phyloP scores from a whole-genome alignment of 192 early-diverging fungal species.

The Coemansia sp. region DNA sequence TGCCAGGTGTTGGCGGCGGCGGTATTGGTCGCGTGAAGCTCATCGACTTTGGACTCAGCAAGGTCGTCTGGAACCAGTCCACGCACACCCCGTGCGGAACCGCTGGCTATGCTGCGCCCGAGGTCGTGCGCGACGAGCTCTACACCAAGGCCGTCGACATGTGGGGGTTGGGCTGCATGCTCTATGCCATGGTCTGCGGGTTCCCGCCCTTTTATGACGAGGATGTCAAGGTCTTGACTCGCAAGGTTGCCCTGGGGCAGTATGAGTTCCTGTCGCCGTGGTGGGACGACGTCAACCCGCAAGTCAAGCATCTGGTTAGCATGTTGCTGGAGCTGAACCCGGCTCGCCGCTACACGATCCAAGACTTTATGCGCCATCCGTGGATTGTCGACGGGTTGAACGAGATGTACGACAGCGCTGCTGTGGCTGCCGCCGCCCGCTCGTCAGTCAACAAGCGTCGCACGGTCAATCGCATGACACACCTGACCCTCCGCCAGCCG shows the following conservation, averaged over 20 bases:
- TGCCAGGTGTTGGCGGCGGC: conserved; percentile 71
- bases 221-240: conserved; percentile 69
- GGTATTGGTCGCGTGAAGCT: conserved; percentile 83
- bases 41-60: conserved; percentile 88
- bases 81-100: conserved; percentile 92
- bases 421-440: conserved; percentile 34
- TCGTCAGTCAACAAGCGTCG: conserved; percentile 44
- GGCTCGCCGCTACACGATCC: conserved; percentile 69
- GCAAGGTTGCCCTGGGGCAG: conserved; percentile 82
- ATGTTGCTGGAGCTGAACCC: conserved; percentile 71
- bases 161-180: conserved; percentile 85
- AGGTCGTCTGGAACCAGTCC: conserved; percentile 77
- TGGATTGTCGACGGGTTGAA: conserved; percentile 58
- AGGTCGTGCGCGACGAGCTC: conserved; percentile 78
- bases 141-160: conserved; percentile 84
- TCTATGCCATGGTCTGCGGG: conserved; percentile 78
- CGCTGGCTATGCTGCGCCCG: conserved; percentile 89
- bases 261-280: conserved; percentile 84
- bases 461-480: conserved; percentile 24
- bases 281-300: conserved; percentile 85
- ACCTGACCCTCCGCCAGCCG: conserved; percentile 32
- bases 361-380: conserved; percentile 77
- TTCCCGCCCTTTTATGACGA: conserved; percentile 86
- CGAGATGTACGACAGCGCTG: conserved; percentile 48
- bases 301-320: conserved; percentile 71